Conservation (phyloP, 371 early-diverging fungal species). For the Mortierella sp. region DNA sequence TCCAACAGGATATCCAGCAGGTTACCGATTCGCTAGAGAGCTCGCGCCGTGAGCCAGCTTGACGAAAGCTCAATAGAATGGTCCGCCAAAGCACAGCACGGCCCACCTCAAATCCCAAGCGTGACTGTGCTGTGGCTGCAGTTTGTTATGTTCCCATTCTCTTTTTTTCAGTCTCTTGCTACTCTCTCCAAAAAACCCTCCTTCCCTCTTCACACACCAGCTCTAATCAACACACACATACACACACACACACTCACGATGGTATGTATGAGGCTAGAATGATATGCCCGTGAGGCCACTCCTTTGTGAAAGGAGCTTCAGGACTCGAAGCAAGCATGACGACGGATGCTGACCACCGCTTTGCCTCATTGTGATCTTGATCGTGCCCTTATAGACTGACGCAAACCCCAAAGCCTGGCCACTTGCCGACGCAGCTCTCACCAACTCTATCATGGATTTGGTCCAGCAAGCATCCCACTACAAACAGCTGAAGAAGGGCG, state of each 20-base stretch:
- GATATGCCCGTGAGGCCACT: too few relatives aligned
- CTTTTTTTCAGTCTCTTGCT: not conserved
- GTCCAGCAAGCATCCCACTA: slow-evolving; percentile 98
- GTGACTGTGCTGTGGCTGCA: slow-evolving; percentile 13
- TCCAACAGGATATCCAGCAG: slow-evolving; percentile 73
- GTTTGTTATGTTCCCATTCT: slow-evolving; percentile 5
- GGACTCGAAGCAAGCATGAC: not conserved
- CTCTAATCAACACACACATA: not conserved
- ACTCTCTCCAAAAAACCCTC: not conserved
- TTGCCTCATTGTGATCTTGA: not conserved
- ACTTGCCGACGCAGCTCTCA: slow-evolving; percentile 91
- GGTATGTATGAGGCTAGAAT: too few relatives aligned
- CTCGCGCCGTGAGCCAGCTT: slow-evolving; percentile 7
- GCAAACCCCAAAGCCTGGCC: slow-evolving; percentile 90
- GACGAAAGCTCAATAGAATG: not conserved
- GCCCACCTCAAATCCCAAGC: not conserved
- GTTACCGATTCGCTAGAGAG: slow-evolving; percentile 61
- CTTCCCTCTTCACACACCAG: not conserved
- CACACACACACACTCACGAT: slow-evolving; percentile 20
- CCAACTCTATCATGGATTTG: slow-evolving; percentile 94
- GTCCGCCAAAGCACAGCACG: too few relatives aligned
- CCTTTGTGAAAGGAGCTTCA: too few relatives aligned
- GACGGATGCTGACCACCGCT: not conserved
- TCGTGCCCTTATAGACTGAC: slow-evolving; percentile 41
- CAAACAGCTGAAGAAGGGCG: slow-evolving; percentile 99